Base-by-base conservation (phyloP, 2,329 filamentous ascomycete genomes). In the Xenosphaeropsis pyriputrescens region DNA sequence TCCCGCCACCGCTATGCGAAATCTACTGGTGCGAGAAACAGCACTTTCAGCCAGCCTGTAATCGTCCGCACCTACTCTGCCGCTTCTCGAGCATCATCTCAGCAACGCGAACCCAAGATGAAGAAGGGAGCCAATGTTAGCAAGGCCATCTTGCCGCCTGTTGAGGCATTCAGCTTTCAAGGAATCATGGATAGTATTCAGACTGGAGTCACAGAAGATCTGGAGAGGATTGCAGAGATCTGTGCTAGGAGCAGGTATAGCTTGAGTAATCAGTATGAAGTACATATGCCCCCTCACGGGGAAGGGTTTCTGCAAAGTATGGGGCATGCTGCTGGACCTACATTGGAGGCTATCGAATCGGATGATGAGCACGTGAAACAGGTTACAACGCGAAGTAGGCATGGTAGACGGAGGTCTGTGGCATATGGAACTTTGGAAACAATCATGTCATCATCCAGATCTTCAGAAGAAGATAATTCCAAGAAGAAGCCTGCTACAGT, bases 141-240 rank as follows among this genome's bases (percentile, higher is more conserved):
- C 44, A 51, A 57, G 38, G 37, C 65, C 12, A 69, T 67, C 47
- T 61, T 79, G 11, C 75, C 75, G 0, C 71, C 74, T 1, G 55
- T 77, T 13, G 72, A 77, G 43, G 74, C 72, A 11, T 79, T 78
- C 46, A 72, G 65, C 38, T 78, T 78, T 59, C 76, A 73, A 51
- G 71, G 67, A 43, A 75, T 79, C 49, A 68, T 79, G 62, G 65
- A 67, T 37, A 68, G 70, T 41, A 61, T 73, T 35, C 58, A 62
- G 36, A 58, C 59, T 36, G 51, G 50, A 6, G 71, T 78, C 41
- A 63, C 63, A 37, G 61, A 72, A 11, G 72, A 77, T 47, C 57
- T 79, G 36, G 73, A 79, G 43, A 67, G 72, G 31, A 79, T 79
- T 47, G 75, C 75, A 9, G 74, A 79, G 52, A 79, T 79, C 22